Evolutionary conservation across 805 yeast genomes (phyloP), one percentile per base, ranked within the genome.

Genomic region (Cyberlindnera lachancei): DNA sequence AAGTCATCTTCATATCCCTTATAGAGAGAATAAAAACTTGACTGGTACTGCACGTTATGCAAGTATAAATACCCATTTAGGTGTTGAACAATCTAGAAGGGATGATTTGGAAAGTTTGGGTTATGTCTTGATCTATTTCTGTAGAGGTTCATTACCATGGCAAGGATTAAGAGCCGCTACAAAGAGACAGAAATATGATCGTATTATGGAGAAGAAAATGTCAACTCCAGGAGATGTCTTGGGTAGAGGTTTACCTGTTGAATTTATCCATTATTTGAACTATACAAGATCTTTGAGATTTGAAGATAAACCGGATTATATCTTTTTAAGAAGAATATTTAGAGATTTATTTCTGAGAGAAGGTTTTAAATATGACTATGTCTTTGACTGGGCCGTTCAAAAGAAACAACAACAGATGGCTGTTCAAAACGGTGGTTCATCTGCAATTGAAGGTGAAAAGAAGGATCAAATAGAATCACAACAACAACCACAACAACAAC

Each of bases 41-140:
- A 90, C 96, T 12, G 98, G 98, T 53, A 90, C 98, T 17, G 97
- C 97, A 13, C 77, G 98, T 54, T 92, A 90, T 59, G 96, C 96
- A 31, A 75, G 87, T 38, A 80, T 92, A 47, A 90, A 88, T 61
- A 90, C 98, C 22, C 98, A 90, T 62, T 67, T 92, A 57, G 98
- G 98, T 35, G 83, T 90, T 47, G 98, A 90, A 58, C 98, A 90
- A 63, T 78, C 87, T 48, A 78, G 98, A 65, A 76, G 98, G 58
- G 98, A 90, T 61, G 98, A 90, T 58, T 70, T 90, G 49, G 98
- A 92, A 63, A 79, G 92, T 40, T 71, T 90, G 52, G 97, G 96
- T 31, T 90, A 90, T 55, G 96, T 90, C 33, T 69, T 92, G 48
- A 84, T 90, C 48, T 90, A 90, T 62, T 92, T 90, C 56, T 82